Evolutionary conservation across 805 yeast species (phyloP).

Genomic region (Millerozyma miso): DNA sequence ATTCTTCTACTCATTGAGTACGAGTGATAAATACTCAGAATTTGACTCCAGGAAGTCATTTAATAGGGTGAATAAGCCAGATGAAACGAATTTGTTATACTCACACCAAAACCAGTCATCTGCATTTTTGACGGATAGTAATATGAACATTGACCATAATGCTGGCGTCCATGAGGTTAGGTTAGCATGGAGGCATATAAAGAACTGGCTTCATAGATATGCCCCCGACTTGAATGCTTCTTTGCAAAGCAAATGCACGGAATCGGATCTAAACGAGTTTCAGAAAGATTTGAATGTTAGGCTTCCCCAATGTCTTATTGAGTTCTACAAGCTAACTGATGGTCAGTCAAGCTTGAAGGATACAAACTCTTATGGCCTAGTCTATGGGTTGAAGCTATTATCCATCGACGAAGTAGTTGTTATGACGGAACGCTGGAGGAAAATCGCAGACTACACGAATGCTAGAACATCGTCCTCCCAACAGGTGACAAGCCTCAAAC

Average conservation of each 20-base stretch:
- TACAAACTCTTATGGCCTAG: slow-evolving; percentile 61
- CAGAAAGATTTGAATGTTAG: slow-evolving; percentile 74
- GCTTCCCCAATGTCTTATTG: slow-evolving; percentile 79
- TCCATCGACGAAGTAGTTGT: slow-evolving; percentile 76
- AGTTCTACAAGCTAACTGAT: slow-evolving; percentile 77
- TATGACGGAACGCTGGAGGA: slow-evolving; percentile 84
- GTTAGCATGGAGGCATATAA: slow-evolving; percentile 86
- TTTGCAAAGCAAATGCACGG: slow-evolving; percentile 73
- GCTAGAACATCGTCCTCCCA: slow-evolving; percentile 16
- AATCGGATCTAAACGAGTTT: slow-evolving; percentile 72
- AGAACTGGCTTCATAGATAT: slow-evolving; percentile 73
- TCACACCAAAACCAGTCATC: slow-evolving; percentile 25
- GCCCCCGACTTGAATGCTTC: slow-evolving; percentile 81
- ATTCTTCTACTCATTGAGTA: slow-evolving; percentile 58
- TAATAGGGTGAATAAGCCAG: slow-evolving; percentile 40
- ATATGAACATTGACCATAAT: slow-evolving; percentile 27
- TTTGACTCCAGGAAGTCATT: slow-evolving; percentile 48
- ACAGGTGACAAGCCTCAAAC: slow-evolving; percentile 17
- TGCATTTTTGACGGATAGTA: slow-evolving; percentile 13
- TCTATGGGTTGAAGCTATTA: slow-evolving; percentile 78
- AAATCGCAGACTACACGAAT: slow-evolving; percentile 47
- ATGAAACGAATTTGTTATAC: slow-evolving; percentile 27
- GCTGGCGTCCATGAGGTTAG: slow-evolving; percentile 68
- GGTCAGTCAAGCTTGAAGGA: slow-evolving; percentile 81
- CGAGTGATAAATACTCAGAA: slow-evolving; percentile 69